A percentile compares a stretch with the other conserved stretches of the same genome.
Conservation (phyloP, 371 early-diverging fungal genomes). For the Lichtheimia ornata region DNA sequence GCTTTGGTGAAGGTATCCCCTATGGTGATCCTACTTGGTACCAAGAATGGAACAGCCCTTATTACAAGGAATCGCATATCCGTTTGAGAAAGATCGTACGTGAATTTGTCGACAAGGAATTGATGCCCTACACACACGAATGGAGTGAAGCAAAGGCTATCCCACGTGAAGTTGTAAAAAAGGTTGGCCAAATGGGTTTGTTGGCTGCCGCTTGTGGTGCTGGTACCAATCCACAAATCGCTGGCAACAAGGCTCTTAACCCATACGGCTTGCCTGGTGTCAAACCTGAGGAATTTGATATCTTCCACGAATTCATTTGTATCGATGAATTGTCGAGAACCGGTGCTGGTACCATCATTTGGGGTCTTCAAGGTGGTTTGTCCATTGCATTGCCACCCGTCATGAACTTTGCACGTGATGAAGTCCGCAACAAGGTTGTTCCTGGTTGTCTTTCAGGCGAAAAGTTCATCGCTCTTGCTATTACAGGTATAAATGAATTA, state of each 20-base stretch:
- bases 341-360: slow-evolving; percentile 84
- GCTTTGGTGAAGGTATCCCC: slow-evolving; percentile 77
- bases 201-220: slow-evolving; percentile 64
- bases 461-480: slow-evolving; percentile 78
- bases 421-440: slow-evolving; percentile 70
- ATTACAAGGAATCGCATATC: slow-evolving; percentile 80
- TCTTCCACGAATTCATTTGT: slow-evolving; percentile 81
- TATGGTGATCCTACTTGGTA: slow-evolving; percentile 89
- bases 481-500: slow-evolving; percentile 31
- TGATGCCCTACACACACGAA: slow-evolving; percentile 80
- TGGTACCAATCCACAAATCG: slow-evolving; percentile 34
- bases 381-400: slow-evolving; percentile 77
- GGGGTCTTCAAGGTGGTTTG: slow-evolving; percentile 80
- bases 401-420: slow-evolving; percentile 70
- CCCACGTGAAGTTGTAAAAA: slow-evolving; percentile 67
- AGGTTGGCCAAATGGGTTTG: slow-evolving; percentile 73
- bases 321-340: slow-evolving; percentile 82
- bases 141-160: slow-evolving; percentile 87
- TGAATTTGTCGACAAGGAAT: slow-evolving; percentile 75
- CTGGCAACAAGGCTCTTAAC: slow-evolving; percentile 12
- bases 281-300: slow-evolving; percentile 63
- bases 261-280: slow-evolving; percentile 48
- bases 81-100: slow-evolving; percentile 68
- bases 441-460: slow-evolving; percentile 72
- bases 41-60: slow-evolving; percentile 73